These are phyloP conservation scores for Polygonum maritimum DNA, from an alignment of 148 eudicot genomes.

Conservation along the genomic window DNA sequence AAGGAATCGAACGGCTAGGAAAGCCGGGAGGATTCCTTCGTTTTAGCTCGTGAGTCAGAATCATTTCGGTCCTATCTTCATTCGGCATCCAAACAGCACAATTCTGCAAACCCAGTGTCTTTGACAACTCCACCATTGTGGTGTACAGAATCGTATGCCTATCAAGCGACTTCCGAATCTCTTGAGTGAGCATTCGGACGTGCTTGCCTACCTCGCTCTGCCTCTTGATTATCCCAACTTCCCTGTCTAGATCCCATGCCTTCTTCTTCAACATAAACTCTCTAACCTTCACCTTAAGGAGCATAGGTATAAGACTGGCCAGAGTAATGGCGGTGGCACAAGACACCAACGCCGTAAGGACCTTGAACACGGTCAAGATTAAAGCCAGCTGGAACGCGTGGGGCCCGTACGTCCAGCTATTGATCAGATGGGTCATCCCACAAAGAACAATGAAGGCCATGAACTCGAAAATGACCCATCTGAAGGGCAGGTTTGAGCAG, in stretches of 20 bases:
- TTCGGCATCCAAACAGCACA: constrained; percentile 98
- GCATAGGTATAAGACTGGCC: constrained; percentile 62
- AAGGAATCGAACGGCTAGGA: constrained; percentile 31
- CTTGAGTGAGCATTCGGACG: constrained; percentile 88
- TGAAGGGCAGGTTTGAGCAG: constrained; percentile 81
- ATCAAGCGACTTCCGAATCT: constrained; percentile 81
- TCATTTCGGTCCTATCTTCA: constrained; percentile 55
- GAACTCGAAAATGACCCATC: constrained; percentile 82
- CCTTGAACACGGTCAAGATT: constrained; percentile 66
- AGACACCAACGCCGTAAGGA: constrained; percentile 78
- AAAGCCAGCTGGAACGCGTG: constrained; percentile 67
- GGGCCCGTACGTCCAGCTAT: constrained; percentile 80
- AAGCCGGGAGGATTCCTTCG: constrained; percentile 17
- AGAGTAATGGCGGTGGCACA: constrained; percentile 88
- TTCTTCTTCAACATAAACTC: constrained; percentile 79
- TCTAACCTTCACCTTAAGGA: constrained; percentile 78
- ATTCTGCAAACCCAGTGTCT: constrained; percentile 61
- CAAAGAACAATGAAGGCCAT: constrained; percentile 89
- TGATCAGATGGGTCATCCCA: constrained; percentile 90
- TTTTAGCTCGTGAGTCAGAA: constrained; percentile 54
- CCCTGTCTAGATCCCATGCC: constrained; percentile 71
- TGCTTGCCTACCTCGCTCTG: constrained; percentile 75
- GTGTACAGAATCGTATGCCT: constrained; percentile 68
- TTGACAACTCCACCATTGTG: constrained; percentile 73
- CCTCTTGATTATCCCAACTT: constrained; percentile 64